Percentiles rank a stretch among this genome's conserved stretches.
phyloP scores from a whole-genome alignment of 192 early-diverging fungal genomes.

The Podila epigama region DNA sequence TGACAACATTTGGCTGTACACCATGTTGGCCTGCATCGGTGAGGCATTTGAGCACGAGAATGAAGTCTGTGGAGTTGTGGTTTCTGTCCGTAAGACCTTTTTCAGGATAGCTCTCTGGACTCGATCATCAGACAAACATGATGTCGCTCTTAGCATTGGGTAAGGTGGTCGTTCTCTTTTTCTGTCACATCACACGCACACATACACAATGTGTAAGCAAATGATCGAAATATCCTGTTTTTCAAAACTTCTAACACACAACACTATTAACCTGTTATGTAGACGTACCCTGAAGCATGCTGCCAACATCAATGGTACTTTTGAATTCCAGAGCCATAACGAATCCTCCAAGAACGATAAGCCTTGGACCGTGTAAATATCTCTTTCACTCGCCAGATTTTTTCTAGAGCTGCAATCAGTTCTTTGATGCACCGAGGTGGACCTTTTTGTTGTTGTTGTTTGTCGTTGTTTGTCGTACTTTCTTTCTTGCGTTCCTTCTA shows the following conservation, averaged over 20 bases:
- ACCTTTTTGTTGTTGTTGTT: no score
- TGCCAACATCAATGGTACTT: conserved; percentile 23
- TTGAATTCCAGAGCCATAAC: conserved; percentile 47
- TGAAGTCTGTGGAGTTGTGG: conserved; percentile 92
- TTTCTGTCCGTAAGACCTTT: conserved; percentile 84
- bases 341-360: conserved; percentile 28
- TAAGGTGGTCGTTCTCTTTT: conserved; percentile 23
- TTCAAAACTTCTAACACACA: background rate
- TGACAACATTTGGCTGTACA: conserved; percentile 87
- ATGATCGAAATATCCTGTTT: background rate
- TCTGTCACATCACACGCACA: background rate
- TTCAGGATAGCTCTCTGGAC: conserved; percentile 93
- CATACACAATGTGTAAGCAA: background rate
- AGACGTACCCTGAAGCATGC: conserved; percentile 42
- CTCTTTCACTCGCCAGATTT: background rate
- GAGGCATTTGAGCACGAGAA: conserved; percentile 81
- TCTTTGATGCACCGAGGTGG: no score
- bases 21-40: conserved; percentile 88
- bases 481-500: no score
- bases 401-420: background rate
- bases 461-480: no score
- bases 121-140: conserved; percentile 61
- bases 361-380: conserved; percentile 39
- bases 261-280: no score
- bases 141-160: conserved; percentile 61